Conservation (phyloP, 768 basidiomycete species). For the Leccinum aurantiacum region DNA sequence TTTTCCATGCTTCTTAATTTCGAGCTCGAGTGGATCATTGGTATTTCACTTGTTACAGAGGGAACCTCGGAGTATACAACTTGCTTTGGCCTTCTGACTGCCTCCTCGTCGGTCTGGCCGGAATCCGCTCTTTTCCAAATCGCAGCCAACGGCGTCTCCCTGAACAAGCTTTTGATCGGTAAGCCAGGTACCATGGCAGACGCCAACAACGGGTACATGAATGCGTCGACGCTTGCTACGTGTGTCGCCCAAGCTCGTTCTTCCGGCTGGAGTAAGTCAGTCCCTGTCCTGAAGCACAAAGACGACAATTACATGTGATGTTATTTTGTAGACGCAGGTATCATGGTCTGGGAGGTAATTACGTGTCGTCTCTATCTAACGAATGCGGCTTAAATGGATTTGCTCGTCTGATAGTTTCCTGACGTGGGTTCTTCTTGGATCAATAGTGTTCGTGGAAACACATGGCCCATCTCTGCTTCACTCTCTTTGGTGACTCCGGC, state of each 20-base stretch:
- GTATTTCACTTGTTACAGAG: conserved; percentile 23
- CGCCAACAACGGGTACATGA: conserved; percentile 57
- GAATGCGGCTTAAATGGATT: too few species aligned
- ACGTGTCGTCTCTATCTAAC: too few species aligned
- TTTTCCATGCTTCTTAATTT: not conserved
- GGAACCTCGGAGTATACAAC: conserved; percentile 37
- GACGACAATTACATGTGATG: too few species aligned
- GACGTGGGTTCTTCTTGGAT: too few species aligned
- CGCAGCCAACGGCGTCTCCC: conserved; percentile 51
- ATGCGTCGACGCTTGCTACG: conserved; percentile 49
- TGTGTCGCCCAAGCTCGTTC: conserved; percentile 42
- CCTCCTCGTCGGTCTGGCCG: conserved; percentile 41
- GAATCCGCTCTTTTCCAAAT: conserved; percentile 46
- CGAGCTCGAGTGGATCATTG: not conserved
- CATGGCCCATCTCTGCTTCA: too few species aligned
- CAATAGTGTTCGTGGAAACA: too few species aligned
- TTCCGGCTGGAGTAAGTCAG: conserved; percentile 11
- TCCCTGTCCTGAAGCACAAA: too few species aligned
- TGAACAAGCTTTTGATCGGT: conserved; percentile 71
- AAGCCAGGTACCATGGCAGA: conserved; percentile 56
- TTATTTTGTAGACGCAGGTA: conserved; percentile 34
- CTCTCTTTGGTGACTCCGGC: too few species aligned
- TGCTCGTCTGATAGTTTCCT: too few species aligned
- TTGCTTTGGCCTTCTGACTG: conserved; percentile 38
- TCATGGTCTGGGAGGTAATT: conserved; percentile 40